Evolutionary conservation across 2,329 filamentous ascomycete genomes (phyloP).

Genomic region (Botrytis fabae): DNA sequence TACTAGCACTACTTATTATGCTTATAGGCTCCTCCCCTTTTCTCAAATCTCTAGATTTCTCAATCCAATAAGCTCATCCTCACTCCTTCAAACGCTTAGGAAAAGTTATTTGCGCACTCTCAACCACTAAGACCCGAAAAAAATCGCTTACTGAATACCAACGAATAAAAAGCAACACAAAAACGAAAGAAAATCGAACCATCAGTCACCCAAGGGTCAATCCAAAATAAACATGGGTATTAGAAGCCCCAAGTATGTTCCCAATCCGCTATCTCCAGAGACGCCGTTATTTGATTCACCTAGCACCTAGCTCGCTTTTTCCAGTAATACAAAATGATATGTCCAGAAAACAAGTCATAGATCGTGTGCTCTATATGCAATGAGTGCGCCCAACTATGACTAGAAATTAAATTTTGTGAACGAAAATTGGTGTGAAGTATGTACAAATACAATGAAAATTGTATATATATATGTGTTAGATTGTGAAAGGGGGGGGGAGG

Average conservation of each 20-base stretch:
- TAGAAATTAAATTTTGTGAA: background rate
- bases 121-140: background rate
- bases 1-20: background rate
- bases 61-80: background rate
- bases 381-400: background rate
- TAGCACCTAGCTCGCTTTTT: background rate
- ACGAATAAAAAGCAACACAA: background rate
- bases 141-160: background rate
- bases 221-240: background rate
- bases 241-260: background rate
- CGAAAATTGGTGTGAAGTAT: background rate
- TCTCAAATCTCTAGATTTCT: background rate
- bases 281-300: background rate
- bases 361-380: background rate
- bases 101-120: background rate
- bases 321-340: constrained; percentile 1
- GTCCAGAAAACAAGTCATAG: background rate
- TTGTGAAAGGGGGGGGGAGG: background rate
- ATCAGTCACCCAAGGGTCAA: background rate
- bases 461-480: background rate
- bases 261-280: background rate
- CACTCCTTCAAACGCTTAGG: background rate
- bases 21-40: background rate
- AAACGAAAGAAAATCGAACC: background rate
- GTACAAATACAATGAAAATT: background rate